Conservation (phyloP, 1,284 basidiomycete species). For the Polyporus tsugae region DNA sequence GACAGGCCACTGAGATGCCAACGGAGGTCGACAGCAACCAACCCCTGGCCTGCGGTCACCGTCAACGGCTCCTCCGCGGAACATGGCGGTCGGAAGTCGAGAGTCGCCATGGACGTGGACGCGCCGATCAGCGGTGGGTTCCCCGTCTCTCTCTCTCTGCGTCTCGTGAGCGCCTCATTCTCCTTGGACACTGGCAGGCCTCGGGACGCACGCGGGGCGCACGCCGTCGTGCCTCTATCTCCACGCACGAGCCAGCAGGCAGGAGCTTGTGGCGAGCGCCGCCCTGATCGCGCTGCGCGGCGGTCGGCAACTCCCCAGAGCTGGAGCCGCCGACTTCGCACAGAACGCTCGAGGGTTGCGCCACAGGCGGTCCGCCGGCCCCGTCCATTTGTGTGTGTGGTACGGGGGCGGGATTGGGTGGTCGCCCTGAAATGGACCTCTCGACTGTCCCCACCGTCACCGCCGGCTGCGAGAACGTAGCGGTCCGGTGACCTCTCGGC, state of each 20-base stretch:
- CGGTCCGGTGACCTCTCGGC: neutral
- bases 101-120: neutral
- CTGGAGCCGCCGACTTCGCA: conserved; percentile 13
- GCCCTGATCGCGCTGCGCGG: conserved; percentile 17
- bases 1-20: neutral
- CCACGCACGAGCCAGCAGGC: neutral
- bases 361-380: conserved; percentile 18
- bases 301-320: conserved; percentile 1
- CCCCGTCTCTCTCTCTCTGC: neutral
- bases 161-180: neutral
- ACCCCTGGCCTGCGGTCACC: conserved; percentile 2
- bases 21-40: neutral
- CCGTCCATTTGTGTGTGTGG: neutral
- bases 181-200: conserved; percentile 5
- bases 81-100: neutral
- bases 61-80: conserved; percentile 9
- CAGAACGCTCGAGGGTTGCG: conserved; percentile 17
- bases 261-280: conserved; percentile 11
- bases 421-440: neutral
- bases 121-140: conserved; percentile 2
- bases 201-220: conserved; percentile 17
- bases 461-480: neutral
- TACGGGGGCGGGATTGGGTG: neutral
- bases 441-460: conserved; percentile 4
- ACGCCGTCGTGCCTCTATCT: conserved; percentile 2